Percentiles rank a stretch among this genome's conserved stretches.
These are phyloP conservation scores for Zygoascus sp. DNA, from an alignment of 1,139 yeast species.

Conservation along the genomic window DNA sequence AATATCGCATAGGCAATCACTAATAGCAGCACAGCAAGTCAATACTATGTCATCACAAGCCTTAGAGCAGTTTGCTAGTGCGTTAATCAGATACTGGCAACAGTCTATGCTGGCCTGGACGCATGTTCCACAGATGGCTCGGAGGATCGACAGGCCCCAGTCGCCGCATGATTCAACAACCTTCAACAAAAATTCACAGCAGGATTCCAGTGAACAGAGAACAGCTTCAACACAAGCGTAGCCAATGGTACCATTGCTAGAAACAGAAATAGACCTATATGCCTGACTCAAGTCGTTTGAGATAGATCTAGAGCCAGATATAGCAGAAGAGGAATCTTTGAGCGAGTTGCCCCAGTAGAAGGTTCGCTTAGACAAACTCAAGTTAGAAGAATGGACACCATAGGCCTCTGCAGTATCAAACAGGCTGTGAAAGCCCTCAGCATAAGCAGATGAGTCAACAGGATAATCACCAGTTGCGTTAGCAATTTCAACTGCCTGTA, in stretches of 20 bases:
- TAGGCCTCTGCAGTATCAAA: slow-evolving; percentile 6
- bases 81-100: slow-evolving; percentile 1
- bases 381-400: not conserved
- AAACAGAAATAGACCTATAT: not conserved
- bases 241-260: slow-evolving; percentile 4
- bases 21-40: not conserved
- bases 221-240: slow-evolving; percentile 6
- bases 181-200: slow-evolving; percentile 1
- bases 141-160: slow-evolving; percentile 1
- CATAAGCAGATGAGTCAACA: not conserved
- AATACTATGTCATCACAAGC: not conserved
- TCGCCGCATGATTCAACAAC: not conserved
- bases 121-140: slow-evolving; percentile 1
- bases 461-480: slow-evolving; percentile 1
- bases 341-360: not conserved
- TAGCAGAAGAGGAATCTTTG: not conserved
- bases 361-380: slow-evolving; percentile 6
- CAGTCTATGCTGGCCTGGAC: not conserved
- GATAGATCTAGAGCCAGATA: not conserved
- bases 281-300: not conserved
- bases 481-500: not conserved
- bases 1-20: slow-evolving; percentile 6
- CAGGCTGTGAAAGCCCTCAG: not conserved
- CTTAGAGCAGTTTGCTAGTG: not conserved
- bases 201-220: slow-evolving; percentile 3